phyloP scores from a whole-genome alignment of 2,329 filamentous ascomycete genomes.

The Talaromyces sp. region DNA sequence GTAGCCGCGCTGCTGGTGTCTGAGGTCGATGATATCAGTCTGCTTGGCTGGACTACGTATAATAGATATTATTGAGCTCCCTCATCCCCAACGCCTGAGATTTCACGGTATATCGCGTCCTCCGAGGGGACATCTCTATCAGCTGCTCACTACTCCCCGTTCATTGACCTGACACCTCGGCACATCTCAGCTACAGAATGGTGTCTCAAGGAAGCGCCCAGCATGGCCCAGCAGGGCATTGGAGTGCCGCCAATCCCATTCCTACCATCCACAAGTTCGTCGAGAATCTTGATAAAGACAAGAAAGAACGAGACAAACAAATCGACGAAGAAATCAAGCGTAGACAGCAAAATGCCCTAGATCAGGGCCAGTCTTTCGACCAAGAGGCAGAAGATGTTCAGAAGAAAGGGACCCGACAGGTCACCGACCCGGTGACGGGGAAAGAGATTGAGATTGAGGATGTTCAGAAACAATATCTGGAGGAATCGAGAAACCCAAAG shows the following conservation, averaged over 20 bases:
- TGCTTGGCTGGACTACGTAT: background rate
- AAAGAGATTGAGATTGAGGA: constrained; percentile 83
- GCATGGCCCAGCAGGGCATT: constrained; percentile 62
- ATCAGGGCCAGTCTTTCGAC: constrained; percentile 39
- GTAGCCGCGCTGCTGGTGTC: constrained; percentile 4
- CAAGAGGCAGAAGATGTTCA: constrained; percentile 48
- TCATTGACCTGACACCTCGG: background rate
- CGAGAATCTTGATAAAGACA: constrained; percentile 71
- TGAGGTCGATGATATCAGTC: constrained; percentile 19
- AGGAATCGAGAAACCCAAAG: constrained; percentile 67
- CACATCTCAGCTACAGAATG: background rate
- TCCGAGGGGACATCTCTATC: background rate
- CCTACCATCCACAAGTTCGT: constrained; percentile 86
- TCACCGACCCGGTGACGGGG: constrained; percentile 86
- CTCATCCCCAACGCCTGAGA: no score
- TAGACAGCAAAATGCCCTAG: constrained; percentile 32
- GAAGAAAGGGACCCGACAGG: constrained; percentile 52
- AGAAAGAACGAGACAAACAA: constrained; percentile 67
- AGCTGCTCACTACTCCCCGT: background rate
- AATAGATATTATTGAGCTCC: background rate
- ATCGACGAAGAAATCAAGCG: constrained; percentile 58
- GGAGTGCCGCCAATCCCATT: constrained; percentile 77
- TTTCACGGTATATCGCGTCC: background rate
- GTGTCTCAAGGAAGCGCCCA: constrained; percentile 21
- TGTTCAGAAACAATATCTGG: constrained; percentile 65